phyloP scores from a whole-genome alignment of 2,329 filamentous ascomycete genomes.

The Diplodia corticola region DNA sequence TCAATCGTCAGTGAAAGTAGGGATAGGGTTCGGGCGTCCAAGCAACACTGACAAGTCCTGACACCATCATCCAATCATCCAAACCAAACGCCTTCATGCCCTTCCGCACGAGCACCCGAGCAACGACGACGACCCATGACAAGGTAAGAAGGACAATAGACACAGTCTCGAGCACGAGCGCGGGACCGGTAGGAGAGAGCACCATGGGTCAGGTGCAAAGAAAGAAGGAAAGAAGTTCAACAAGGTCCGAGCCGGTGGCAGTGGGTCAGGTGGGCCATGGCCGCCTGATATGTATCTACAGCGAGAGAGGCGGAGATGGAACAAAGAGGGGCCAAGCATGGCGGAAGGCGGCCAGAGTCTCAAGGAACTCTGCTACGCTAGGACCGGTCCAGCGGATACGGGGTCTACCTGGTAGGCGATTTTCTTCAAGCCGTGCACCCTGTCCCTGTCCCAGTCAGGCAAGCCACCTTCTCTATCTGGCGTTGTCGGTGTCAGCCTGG shows the following conservation, averaged over 20 bases:
- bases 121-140: background rate
- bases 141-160: background rate
- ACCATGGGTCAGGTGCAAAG: background rate
- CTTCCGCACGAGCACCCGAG: background rate
- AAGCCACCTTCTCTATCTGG: background rate
- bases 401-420: background rate
- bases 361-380: background rate
- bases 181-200: background rate
- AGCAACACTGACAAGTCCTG: constrained; percentile 4
- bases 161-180: background rate
- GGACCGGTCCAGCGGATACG: background rate
- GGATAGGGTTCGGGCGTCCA: background rate
- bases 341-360: background rate
- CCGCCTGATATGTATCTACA: background rate
- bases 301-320: background rate
- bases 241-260: background rate
- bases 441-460: background rate
- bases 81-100: background rate
- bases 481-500: background rate
- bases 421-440: background rate
- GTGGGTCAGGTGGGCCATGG: background rate
- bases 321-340: background rate
- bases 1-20: background rate
- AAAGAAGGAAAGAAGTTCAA: background rate
- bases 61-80: constrained; percentile 10